Evolutionary conservation across 2,329 filamentous ascomycete genomes (phyloP).

Genomic region (Fusarium pseudocircinatum): DNA sequence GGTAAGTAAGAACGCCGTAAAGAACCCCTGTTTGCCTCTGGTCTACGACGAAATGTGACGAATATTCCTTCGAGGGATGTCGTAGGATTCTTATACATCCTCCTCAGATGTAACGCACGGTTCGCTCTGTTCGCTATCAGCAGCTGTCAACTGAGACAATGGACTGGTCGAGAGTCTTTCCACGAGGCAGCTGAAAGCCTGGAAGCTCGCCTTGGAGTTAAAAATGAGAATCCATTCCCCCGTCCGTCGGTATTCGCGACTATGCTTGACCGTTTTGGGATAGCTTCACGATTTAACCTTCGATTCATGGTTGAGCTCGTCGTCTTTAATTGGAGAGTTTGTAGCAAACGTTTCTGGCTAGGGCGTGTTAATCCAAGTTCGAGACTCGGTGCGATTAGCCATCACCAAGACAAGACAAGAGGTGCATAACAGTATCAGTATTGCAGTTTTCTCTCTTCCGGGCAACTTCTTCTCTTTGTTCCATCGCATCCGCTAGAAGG

Average conservation of each 20-base stretch:
- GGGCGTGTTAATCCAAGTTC: background rate
- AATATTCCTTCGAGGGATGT: background rate
- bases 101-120: background rate
- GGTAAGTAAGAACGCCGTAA: background rate
- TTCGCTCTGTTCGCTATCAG: background rate
- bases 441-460: background rate
- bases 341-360: slow-evolving; percentile 8
- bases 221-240: background rate
- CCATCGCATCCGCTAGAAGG: background rate
- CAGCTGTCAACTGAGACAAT: background rate
- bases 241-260: slow-evolving; percentile 14
- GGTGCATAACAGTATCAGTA: slow-evolving; percentile 1
- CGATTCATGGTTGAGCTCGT: slow-evolving; percentile 1
- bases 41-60: background rate
- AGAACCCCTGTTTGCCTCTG: background rate
- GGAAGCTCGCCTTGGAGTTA: background rate
- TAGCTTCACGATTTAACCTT: slow-evolving; percentile 17
- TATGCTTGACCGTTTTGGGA: slow-evolving; percentile 7
- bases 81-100: background rate
- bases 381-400: slow-evolving; percentile 9
- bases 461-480: background rate
- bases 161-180: background rate
- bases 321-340: slow-evolving; percentile 16
- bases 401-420: background rate
- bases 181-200: background rate